Evolutionary conservation across 2,329 filamentous ascomycete genomes (phyloP), one percentile per base, ranked within the genome.

Genomic region (Pseudohalonectria lignicola): DNA sequence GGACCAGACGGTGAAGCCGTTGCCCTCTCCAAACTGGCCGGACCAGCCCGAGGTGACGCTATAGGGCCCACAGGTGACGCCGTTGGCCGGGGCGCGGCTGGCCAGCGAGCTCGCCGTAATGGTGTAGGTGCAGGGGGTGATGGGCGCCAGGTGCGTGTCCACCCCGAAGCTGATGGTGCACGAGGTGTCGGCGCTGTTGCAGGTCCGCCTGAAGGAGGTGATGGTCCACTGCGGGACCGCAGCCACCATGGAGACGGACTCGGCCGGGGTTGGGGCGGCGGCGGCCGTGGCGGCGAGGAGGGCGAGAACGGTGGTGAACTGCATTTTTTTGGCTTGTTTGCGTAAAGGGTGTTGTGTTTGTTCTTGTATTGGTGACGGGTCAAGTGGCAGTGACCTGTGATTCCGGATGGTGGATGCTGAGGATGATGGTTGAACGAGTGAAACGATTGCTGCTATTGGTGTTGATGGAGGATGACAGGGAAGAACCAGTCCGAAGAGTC

Each of bases 41-140:
- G 63, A 69, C 71, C 71, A 76, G 57, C 67, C 66, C 2, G 64
- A 65, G 36, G 66, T 68, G 49, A 76, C 47, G 44, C 61, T 67
- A 60, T 61, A 76, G 41, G 49, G 49, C 29, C 69, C 71, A 57
- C 68, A 75, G 36, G 45, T 57, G 41, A 51, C 45, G 32, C 63
- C 58, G 15, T 59, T 62, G 34, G 59, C 61, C 50, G 42, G 57
- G 28, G 36, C 20, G 28, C 20, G 36, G 55, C 41, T 55, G 49
- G 40, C 60, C 57, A 45, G 56, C 53, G 41, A 51, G 47, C 40
- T 48, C 39, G 34, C 48, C 54, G 54, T 38, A 45, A 64, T 58
- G 38, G 53, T 48, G 53, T 64, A 65, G 39, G 42, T 49, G 57
- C 62, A 67, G 15, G 45, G 12, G 21, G 60, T 62, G 5, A 47